Conservation (phyloP, 495 filamentous ascomycete genomes). For the Talaromyces stipitatus region DNA sequence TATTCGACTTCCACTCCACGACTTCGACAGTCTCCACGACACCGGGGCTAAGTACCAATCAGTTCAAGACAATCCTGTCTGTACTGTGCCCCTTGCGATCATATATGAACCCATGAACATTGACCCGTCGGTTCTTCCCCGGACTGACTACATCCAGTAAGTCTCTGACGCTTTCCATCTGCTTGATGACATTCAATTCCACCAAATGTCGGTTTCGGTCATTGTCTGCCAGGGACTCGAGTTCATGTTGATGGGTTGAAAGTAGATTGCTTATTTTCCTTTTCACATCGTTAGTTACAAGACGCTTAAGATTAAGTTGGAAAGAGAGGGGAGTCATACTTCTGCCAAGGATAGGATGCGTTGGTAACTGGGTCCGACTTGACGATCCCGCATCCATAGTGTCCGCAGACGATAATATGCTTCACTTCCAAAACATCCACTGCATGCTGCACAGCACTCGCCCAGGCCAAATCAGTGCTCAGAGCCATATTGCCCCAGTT, state of each 20-base stretch:
- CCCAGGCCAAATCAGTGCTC: conserved; percentile 24
- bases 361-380: conserved; percentile 15
- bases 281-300: not conserved
- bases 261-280: conserved; percentile 15
- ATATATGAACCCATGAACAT: conserved; percentile 18
- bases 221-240: conserved; percentile 8
- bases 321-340: conserved; percentile 4
- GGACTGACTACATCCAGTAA: conserved; percentile 13
- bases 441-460: conserved; percentile 26
- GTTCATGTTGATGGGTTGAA: conserved; percentile 8
- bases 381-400: conserved; percentile 35
- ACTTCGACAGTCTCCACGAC: too few species aligned
- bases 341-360: conserved; percentile 15
- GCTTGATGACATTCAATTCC: conserved; percentile 17
- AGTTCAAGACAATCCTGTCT: not conserved
- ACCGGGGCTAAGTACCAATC: not conserved
- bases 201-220: conserved; percentile 15
- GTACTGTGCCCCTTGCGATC: conserved; percentile 2
- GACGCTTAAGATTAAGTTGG: not conserved
- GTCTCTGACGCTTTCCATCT: conserved; percentile 11
- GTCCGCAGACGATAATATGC: conserved; percentile 37
- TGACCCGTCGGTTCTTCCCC: conserved; percentile 7
- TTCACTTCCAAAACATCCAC: conserved; percentile 26
- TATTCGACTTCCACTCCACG: not conserved
- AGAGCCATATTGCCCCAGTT: conserved; percentile 33